These are phyloP conservation scores for Calophaca sinica DNA, from an alignment of 306 rosid species.

Conservation along the genomic window DNA sequence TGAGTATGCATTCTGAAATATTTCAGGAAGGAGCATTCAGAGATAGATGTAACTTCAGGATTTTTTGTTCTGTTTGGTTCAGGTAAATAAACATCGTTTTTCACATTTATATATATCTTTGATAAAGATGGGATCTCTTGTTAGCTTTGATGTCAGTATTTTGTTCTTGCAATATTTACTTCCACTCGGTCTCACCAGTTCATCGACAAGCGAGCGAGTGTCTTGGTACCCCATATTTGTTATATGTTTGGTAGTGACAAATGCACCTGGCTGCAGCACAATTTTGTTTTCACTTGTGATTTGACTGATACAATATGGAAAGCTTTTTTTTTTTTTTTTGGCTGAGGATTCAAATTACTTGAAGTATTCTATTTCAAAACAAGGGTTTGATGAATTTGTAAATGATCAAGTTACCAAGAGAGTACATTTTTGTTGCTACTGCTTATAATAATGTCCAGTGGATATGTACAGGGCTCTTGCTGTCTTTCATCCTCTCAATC, in stretches of 20 bases:
- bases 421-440: slow-evolving; percentile 34
- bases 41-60: slow-evolving; percentile 89
- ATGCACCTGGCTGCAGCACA: slow-evolving; percentile 1
- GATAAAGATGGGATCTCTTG: slow-evolving; percentile 5
- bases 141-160: background rate
- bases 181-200: background rate
- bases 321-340: background rate
- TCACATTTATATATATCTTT: background rate
- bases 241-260: slow-evolving; percentile 1
- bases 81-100: slow-evolving; percentile 60
- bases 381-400: slow-evolving; percentile 26
- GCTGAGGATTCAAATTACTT: background rate
- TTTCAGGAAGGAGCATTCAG: slow-evolving; percentile 93
- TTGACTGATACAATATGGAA: background rate
- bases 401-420: slow-evolving; percentile 26
- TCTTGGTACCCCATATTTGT: background rate
- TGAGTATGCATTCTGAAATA: slow-evolving; percentile 41
- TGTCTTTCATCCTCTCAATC: slow-evolving; percentile 82
- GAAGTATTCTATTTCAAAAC: background rate
- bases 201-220: background rate
- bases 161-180: slow-evolving; percentile 35
- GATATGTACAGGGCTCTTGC: slow-evolving; percentile 70
- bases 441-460: slow-evolving; percentile 42
- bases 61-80: slow-evolving; percentile 91
- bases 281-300: background rate